These are phyloP conservation scores for Waitea zeae DNA, from an alignment of 1,284 basidiomycete species.

Conservation along the genomic window DNA sequence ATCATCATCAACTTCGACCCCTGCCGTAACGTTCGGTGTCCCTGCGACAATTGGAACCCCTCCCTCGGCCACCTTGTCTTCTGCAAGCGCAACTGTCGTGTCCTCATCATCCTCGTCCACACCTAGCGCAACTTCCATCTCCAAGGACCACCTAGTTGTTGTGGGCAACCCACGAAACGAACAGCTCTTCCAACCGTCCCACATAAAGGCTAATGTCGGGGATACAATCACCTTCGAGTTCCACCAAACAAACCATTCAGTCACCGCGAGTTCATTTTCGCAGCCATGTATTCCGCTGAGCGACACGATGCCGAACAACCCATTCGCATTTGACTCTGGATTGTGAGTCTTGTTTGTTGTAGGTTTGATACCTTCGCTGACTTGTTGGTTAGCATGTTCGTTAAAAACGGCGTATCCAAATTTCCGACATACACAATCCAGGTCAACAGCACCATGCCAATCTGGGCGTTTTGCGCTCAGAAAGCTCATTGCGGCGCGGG, in stretches of 20 bases:
- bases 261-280: conserved; percentile 38
- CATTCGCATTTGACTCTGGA: conserved; percentile 42
- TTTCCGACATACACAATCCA: conserved; percentile 37
- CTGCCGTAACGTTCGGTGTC: conserved; percentile 9
- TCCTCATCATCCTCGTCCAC: conserved; percentile 15
- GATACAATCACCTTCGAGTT: conserved; percentile 50
- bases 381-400: conserved; percentile 25
- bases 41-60: conserved; percentile 16
- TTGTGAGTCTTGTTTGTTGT: too few species aligned
- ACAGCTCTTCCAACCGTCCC: conserved; percentile 32
- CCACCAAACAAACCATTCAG: conserved; percentile 24
- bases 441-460: conserved; percentile 31
- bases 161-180: conserved; percentile 33
- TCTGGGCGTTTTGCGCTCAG: conserved; percentile 30
- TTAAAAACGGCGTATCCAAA: conserved; percentile 21
- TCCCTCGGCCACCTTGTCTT: conserved; percentile 18
- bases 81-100: conserved; percentile 12
- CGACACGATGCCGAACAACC: conserved; percentile 26
- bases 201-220: conserved; percentile 36
- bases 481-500: conserved; percentile 34
- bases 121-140: conserved; percentile 13
- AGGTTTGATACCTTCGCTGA: too few species aligned
- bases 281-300: conserved; percentile 33
- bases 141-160: conserved; percentile 27
- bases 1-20: conserved; percentile 10